Evolutionary conservation across 1,139 yeast species (phyloP).

Genomic region (Blastobotrys niveus): DNA sequence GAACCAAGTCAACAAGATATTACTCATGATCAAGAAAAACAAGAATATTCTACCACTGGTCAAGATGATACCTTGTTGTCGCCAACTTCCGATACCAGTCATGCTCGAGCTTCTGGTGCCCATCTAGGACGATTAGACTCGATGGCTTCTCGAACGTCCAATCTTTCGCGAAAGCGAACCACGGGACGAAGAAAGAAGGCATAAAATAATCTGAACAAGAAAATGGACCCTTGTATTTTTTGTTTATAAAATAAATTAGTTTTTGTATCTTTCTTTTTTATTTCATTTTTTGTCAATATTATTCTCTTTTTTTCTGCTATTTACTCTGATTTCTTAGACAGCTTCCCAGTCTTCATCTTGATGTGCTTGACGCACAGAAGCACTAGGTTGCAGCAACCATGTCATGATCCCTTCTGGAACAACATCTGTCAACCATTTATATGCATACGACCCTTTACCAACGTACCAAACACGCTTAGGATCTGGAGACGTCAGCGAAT

Average conservation of each 20-base stretch:
- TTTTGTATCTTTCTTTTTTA: not conserved
- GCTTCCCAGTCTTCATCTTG: slow-evolving; percentile 22
- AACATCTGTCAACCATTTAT: slow-evolving; percentile 30
- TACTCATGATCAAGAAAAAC: not conserved
- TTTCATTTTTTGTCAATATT: not conserved
- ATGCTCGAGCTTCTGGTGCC: slow-evolving; percentile 6
- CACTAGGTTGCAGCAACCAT: slow-evolving; percentile 32
- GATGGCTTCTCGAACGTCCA: slow-evolving; percentile 4
- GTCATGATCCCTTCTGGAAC: slow-evolving; percentile 35
- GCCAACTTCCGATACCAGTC: not conserved
- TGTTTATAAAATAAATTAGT: not conserved
- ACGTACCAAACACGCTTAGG: slow-evolving; percentile 36
- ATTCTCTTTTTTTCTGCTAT: too few species aligned
- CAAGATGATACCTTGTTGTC: not conserved
- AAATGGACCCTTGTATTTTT: too few species aligned
- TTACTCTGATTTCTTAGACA: slow-evolving; percentile 15
- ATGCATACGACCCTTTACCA: slow-evolving; percentile 37
- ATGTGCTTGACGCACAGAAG: not conserved
- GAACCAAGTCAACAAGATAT: not conserved
- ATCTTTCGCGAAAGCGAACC: slow-evolving; percentile 5
- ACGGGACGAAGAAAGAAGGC: slow-evolving; percentile 10
- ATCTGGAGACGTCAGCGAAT: slow-evolving; percentile 28
- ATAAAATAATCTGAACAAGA: not conserved
- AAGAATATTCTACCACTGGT: not conserved
- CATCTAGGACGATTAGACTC: slow-evolving; percentile 10